These are phyloP conservation scores for Handroanthus guayacan DNA, from an alignment of 257 asterid genomes.

Conservation along the genomic window DNA sequence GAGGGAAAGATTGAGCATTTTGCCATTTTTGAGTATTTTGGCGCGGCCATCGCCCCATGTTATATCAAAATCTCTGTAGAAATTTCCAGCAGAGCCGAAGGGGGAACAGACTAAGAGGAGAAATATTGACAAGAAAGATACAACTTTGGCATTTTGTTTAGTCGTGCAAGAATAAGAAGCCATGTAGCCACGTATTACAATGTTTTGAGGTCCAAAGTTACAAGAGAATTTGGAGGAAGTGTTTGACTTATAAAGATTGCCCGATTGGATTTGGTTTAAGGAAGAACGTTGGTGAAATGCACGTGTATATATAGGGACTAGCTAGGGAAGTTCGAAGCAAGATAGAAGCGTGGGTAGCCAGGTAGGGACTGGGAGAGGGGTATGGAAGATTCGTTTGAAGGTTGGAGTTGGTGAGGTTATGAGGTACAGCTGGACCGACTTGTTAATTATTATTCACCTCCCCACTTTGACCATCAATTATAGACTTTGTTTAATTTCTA, in stretches of 20 bases:
- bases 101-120: slow-evolving; percentile 14
- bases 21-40: slow-evolving; percentile 39
- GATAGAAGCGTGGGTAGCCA: neutral
- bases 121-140: neutral
- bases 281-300: slow-evolving; percentile 16
- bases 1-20: slow-evolving; percentile 29
- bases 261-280: neutral
- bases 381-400: neutral
- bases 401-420: slow-evolving; percentile 26
- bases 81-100: slow-evolving; percentile 29
- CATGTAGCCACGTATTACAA: slow-evolving; percentile 3
- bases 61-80: slow-evolving; percentile 44
- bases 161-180: slow-evolving; percentile 1
- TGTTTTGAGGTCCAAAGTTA: neutral
- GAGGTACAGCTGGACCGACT: neutral
- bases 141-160: neutral
- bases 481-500: too few species aligned
- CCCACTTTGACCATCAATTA: too few species aligned
- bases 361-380: neutral
- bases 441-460: too few species aligned
- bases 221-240: neutral
- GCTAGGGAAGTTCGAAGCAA: neutral
- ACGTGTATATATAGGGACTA: neutral
- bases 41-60: slow-evolving; percentile 50
- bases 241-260: slow-evolving; percentile 20